phyloP scores from a whole-genome alignment of 257 asterid genomes.

The Ocimum tenuiflorum region DNA sequence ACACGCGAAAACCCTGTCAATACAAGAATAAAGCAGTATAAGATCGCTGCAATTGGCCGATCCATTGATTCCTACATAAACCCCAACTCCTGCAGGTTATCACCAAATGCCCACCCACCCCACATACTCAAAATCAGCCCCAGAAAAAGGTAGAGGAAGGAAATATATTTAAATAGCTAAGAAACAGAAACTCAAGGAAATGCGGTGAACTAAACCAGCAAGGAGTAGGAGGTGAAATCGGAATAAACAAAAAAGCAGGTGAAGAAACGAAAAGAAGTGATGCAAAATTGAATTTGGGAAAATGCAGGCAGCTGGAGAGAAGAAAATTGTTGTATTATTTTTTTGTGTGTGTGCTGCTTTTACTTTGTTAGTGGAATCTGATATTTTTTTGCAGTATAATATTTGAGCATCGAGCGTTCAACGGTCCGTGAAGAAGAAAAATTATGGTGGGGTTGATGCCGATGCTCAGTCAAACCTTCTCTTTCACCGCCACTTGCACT shows the following conservation, averaged over 20 bases:
- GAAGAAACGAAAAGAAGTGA: conserved; percentile 12
- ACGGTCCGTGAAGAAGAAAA: conserved; percentile 13
- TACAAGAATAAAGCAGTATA: conserved; percentile 35
- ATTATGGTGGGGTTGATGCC: not conserved
- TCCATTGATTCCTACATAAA: conserved; percentile 50
- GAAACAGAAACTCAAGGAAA: not conserved
- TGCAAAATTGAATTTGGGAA: conserved; percentile 12
- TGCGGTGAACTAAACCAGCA: not conserved
- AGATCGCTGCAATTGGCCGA: conserved; percentile 46
- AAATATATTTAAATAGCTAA: not conserved
- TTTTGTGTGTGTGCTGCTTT: conserved; percentile 5
- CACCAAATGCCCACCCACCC: conserved; percentile 15
- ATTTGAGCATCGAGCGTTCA: conserved; percentile 5
- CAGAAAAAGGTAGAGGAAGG: not conserved
- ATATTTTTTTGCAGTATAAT: conserved; percentile 1
- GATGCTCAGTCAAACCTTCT: conserved; percentile 30
- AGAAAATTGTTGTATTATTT: not conserved
- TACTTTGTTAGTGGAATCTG: conserved; percentile 8
- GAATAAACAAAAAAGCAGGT: not conserved
- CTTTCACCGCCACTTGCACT: conserved; percentile 4
- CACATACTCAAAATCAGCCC: not conserved
- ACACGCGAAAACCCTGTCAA: conserved; percentile 37
- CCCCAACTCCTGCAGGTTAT: conserved; percentile 14
- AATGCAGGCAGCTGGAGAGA: conserved; percentile 7
- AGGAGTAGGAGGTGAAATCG: not conserved